phyloP scores from a whole-genome alignment of 2,329 filamentous ascomycete species.

The Cadophora sp. region DNA sequence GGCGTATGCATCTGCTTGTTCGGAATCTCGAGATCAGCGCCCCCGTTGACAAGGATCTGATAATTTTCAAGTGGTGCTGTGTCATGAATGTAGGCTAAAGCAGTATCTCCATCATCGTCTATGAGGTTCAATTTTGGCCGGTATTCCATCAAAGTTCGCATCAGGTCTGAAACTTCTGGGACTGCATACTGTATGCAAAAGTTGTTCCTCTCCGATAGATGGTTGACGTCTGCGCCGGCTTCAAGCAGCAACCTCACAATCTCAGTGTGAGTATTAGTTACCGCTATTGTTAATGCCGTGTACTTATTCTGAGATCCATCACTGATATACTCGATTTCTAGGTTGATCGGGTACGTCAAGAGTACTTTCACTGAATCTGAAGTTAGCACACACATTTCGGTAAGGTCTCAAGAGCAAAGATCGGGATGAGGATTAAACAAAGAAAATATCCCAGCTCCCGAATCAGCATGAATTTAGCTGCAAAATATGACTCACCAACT shows the following conservation, averaged over 20 bases:
- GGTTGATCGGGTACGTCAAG: conserved; percentile 21
- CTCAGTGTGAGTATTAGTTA: conserved; percentile 11
- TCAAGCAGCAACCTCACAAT: conserved; percentile 26
- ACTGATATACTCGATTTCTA: conserved; percentile 22
- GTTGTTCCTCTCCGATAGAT: conserved; percentile 2
- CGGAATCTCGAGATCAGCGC: conserved; percentile 21
- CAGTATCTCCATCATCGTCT: conserved; percentile 1
- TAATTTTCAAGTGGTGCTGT: not conserved
- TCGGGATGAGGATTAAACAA: not conserved
- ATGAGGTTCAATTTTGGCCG: not conserved
- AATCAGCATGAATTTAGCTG: not conserved
- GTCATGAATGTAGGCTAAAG: not conserved
- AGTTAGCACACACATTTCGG: not conserved
- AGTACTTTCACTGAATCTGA: conserved; percentile 21
- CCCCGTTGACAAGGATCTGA: conserved; percentile 25
- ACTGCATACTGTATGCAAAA: conserved; percentile 1
- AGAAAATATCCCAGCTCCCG: too few species aligned
- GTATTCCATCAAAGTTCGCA: conserved; percentile 18
- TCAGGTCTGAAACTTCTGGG: not conserved
- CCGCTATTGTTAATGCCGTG: conserved; percentile 29
- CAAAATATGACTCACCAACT: not conserved
- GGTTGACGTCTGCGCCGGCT: conserved; percentile 31
- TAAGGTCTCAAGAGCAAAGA: not conserved
- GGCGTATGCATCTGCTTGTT: conserved; percentile 25
- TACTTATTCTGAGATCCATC: conserved; percentile 16